Evolutionary conservation across 2,329 filamentous ascomycete species (phyloP), one percentile per base, ranked within the genome.

Genomic region (Aspergillus fructus): DNA sequence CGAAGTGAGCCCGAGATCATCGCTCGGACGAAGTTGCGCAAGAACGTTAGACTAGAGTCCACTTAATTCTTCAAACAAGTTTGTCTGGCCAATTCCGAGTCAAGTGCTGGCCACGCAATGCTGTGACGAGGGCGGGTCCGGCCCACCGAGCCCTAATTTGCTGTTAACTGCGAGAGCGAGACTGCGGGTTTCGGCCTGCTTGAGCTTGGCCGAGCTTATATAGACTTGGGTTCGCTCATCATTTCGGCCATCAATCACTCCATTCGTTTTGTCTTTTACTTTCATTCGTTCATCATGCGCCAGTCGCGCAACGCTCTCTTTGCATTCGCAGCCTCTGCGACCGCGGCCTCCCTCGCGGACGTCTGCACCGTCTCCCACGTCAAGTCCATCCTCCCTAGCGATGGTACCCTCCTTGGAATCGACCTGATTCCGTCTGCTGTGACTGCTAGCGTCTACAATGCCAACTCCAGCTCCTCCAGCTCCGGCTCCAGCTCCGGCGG

Each of bases 281-380:
- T 49, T 19, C 30, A 21, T 15, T 43, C 41, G n/a, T n/a, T 45
- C 19, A 53, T 9, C 42, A 53, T 53, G 51, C 51, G 51, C 51
- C 51, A 45, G 9, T 33, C n/a, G 51, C 42, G 42, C 42, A 53
- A 46, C 51, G 55, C 55, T 24, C 45, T 58, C 17, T 49, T 56
- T 33, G 59, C 59, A 39, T 40, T 60, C 49, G 59, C 55, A 19
- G 17, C 51, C 27, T 46, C 53, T 49, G 27, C 52, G 41, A 49
- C 55, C 27, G 55, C 53, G 17, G 17, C 49, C 15, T 60, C 45
- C 12, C 75, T 80, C 37, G 56, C 71, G 27, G 72, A 77, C 58
- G 60, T 79, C 23, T 80, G 78, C 63, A 78, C 76, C 2, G 68
- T 76, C 6, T 68, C 72, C 34, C 74, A 79, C 55, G 72, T 80